Base-by-base conservation (phyloP, 257 asterid species). In the Solanum pennellii region DNA sequence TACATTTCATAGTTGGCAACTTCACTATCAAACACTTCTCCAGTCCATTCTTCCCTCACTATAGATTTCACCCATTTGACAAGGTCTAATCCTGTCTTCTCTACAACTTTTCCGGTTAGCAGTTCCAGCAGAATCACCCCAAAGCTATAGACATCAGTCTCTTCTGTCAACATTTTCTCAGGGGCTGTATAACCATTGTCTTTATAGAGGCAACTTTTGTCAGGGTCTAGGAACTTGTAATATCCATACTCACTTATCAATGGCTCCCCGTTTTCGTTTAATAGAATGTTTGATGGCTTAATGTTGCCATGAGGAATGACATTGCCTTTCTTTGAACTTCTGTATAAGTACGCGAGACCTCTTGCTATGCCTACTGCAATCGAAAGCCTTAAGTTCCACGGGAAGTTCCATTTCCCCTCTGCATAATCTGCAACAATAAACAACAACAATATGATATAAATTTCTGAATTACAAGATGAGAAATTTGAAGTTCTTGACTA, bases 21-120 rank as follows among this genome's bases (percentile, higher is more conserved):
- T 41, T 89, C 88, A 66, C 87, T 65, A 25, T 93, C 94, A 77
- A 93, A 89, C 35, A 91, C 91, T n/a, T 89, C 93, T 80, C 93
- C 94, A 2, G 94, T 92, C 94, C 94, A 92, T 47, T 92, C 94
- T 84, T 89, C 93, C 83, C 93, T 76, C 82, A 92, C 91, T 49
- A 23, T 89, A 68, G 91, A 82, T 87, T 74, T 87, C 88, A 91
- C 94, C 94, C 94, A 91, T 69, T 79, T 89, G 9, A 88, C 89
- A 47, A 93, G 91, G 82, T 93, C 94, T 76, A 88, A 59, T 35
- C 91, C 91, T 3, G 86, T 89, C 82, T 83, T 90, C 47, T 84
- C 93, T 29, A 86, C 92, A n/a, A 85, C 47, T 62, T 90, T 93
- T 20, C 93, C 94, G 1, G 95, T 91, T 27, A 92, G 85, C 23